Conservation (phyloP, 768 basidiomycete genomes). For the Porphyrellus cyaneotinctus region DNA sequence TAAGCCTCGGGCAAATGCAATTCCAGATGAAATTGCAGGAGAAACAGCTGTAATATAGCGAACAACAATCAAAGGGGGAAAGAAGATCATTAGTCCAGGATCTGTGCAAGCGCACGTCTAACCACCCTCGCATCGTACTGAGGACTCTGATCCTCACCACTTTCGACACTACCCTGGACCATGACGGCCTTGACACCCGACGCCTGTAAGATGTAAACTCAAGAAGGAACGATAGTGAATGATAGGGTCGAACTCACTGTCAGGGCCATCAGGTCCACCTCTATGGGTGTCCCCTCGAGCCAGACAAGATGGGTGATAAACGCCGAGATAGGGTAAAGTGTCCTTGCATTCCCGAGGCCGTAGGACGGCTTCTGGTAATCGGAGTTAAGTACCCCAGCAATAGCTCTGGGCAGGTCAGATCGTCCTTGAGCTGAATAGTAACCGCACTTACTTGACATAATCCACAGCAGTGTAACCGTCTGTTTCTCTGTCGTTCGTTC, state of each 20-base stretch:
- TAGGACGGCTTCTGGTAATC: slow-evolving; percentile 47
- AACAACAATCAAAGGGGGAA: neutral
- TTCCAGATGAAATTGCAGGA: slow-evolving; percentile 6
- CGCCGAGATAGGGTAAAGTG: slow-evolving; percentile 68
- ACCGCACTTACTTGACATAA: slow-evolving; percentile 62
- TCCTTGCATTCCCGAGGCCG: slow-evolving; percentile 56
- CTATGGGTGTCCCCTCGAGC: slow-evolving; percentile 57
- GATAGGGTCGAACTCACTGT: slow-evolving; percentile 43
- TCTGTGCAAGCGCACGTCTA: slow-evolving; percentile 38
- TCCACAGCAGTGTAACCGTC: slow-evolving; percentile 78
- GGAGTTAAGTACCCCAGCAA: slow-evolving; percentile 64
- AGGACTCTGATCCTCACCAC: slow-evolving; percentile 24
- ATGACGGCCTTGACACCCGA: slow-evolving; percentile 60
- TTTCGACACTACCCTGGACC: slow-evolving; percentile 33
- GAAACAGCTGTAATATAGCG: neutral
- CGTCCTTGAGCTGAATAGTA: slow-evolving; percentile 4
- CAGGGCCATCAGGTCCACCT: slow-evolving; percentile 57
- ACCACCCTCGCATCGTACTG: slow-evolving; percentile 48
- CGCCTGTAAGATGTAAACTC: slow-evolving; percentile 32
- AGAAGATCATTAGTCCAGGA: slow-evolving; percentile 16
- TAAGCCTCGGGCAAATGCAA: neutral
- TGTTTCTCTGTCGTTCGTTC: slow-evolving; percentile 87
- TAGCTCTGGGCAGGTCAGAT: slow-evolving; percentile 44
- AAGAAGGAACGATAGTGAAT: neutral
- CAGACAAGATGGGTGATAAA: slow-evolving; percentile 86